phyloP scores from a whole-genome alignment of 768 basidiomycete genomes.

The Gloeostereum incarnatum region DNA sequence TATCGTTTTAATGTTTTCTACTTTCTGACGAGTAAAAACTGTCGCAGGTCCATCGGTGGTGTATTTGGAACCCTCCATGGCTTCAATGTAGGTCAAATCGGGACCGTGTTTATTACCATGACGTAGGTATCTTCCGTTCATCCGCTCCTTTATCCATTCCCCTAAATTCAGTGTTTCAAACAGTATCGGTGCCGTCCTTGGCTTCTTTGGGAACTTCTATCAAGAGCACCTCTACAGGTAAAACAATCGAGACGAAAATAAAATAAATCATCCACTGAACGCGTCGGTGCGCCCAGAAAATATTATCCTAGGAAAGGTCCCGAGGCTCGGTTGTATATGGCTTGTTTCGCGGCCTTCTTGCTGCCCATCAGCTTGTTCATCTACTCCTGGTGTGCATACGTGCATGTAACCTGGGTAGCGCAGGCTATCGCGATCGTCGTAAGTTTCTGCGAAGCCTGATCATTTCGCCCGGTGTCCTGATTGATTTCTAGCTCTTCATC shows the following conservation, averaged over 20 bases:
- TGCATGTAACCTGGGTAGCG: constrained; percentile 51
- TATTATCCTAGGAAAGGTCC: constrained; percentile 25
- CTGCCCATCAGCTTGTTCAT: constrained; percentile 60
- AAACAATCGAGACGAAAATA: constrained; percentile 6
- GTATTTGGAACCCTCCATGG: constrained; percentile 48
- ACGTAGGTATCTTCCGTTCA: constrained; percentile 24
- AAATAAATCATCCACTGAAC: background rate
- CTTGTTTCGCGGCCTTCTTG: constrained; percentile 44
- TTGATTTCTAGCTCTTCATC: constrained; percentile 31
- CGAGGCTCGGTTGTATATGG: constrained; percentile 53
- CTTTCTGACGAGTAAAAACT: too few species aligned
- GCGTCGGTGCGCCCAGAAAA: constrained; percentile 13
- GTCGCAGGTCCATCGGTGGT: constrained; percentile 39
- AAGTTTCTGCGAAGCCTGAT: constrained; percentile 7
- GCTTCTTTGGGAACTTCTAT: constrained; percentile 33
- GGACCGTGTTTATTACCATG: constrained; percentile 50
- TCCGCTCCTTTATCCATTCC: constrained; percentile 2
- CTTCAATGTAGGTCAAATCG: constrained; percentile 51
- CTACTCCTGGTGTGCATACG: constrained; percentile 59
- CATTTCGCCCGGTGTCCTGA: background rate
- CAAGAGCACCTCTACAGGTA: constrained; percentile 45
- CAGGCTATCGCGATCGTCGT: constrained; percentile 43
- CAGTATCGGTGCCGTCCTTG: constrained; percentile 49
- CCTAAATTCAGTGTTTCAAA: constrained; percentile 1
- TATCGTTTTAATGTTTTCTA: background rate